Evolutionary conservation across 148 eudicot species (phyloP).

Genomic region (Chenopodium formosanum): DNA sequence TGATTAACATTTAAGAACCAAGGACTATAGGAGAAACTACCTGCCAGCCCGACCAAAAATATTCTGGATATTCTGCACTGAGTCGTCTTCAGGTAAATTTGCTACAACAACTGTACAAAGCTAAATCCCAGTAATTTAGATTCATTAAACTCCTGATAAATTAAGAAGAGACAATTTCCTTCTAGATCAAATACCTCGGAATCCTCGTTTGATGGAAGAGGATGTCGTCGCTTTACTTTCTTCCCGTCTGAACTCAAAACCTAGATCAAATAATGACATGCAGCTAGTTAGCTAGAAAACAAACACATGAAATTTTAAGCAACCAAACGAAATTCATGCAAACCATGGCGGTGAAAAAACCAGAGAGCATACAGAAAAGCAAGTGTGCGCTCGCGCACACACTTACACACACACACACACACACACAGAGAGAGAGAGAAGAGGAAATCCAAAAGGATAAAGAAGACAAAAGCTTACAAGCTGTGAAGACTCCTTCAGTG

Average conservation of each 20-base stretch:
- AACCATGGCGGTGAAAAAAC: no score
- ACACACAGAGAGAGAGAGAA: background rate
- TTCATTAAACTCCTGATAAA: conserved; percentile 20
- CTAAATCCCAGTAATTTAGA: conserved; percentile 48
- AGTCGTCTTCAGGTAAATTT: conserved; percentile 84
- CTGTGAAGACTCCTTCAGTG: conserved; percentile 70
- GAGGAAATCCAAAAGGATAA: background rate
- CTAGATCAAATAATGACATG: conserved; percentile 35
- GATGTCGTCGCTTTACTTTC: conserved; percentile 79
- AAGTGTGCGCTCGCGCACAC: background rate
- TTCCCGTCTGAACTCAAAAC: conserved; percentile 69
- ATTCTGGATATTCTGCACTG: conserved; percentile 60
- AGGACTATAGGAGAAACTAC: conserved; percentile 34
- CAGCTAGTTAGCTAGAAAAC: background rate
- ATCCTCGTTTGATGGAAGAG: conserved; percentile 51
- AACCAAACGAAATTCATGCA: background rate
- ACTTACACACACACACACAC: no score
- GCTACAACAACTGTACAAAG: conserved; percentile 75
- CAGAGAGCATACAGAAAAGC: background rate
- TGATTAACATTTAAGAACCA: background rate
- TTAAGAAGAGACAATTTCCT: background rate
- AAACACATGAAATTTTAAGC: background rate
- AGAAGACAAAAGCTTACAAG: conserved; percentile 55
- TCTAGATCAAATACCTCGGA: conserved; percentile 46
- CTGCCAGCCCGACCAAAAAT: conserved; percentile 69